phyloP scores from a whole-genome alignment of 108 stramenopile species.

The Cyclotella atomus region DNA sequence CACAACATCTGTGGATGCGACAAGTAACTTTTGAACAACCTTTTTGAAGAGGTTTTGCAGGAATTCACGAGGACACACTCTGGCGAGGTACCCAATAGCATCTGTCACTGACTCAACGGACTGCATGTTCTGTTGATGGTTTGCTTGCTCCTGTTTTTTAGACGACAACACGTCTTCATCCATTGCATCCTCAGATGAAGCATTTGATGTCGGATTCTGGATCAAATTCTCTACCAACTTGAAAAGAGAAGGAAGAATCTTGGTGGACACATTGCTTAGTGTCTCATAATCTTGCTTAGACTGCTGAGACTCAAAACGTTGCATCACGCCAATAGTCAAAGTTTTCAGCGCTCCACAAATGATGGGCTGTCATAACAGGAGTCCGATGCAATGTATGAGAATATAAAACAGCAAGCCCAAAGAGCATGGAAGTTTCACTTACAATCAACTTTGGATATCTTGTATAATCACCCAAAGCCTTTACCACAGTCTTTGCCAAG shows the following conservation, averaged over 20 bases:
- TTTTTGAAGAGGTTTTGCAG: constrained; percentile 79
- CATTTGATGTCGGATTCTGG: constrained; percentile 18
- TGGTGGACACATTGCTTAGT: constrained; percentile 52
- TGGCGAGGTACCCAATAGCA: constrained; percentile 68
- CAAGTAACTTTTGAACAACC: constrained; percentile 70
- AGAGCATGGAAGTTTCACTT: constrained; percentile 29
- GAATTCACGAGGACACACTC: constrained; percentile 60
- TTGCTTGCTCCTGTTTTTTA: constrained; percentile 32
- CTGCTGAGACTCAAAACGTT: constrained; percentile 18
- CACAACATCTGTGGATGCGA: constrained; percentile 49
- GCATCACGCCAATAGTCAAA: constrained; percentile 52
- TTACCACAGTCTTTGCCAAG: constrained; percentile 62
- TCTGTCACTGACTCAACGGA: constrained; percentile 60
- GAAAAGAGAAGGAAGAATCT: constrained; percentile 71
- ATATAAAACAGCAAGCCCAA: neutral
- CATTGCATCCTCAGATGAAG: constrained; percentile 37
- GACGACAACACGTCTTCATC: constrained; percentile 30
- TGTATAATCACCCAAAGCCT: constrained; percentile 70
- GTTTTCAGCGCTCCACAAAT: constrained; percentile 60
- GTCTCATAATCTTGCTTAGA: constrained; percentile 47
- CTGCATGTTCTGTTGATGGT: constrained; percentile 35
- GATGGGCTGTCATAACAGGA: constrained; percentile 42
- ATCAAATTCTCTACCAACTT: constrained; percentile 67
- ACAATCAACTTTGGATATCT: constrained; percentile 83
- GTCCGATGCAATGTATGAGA: neutral